phyloP scores from a whole-genome alignment of 192 early-diverging fungal species.

The Coemansia sp. region DNA sequence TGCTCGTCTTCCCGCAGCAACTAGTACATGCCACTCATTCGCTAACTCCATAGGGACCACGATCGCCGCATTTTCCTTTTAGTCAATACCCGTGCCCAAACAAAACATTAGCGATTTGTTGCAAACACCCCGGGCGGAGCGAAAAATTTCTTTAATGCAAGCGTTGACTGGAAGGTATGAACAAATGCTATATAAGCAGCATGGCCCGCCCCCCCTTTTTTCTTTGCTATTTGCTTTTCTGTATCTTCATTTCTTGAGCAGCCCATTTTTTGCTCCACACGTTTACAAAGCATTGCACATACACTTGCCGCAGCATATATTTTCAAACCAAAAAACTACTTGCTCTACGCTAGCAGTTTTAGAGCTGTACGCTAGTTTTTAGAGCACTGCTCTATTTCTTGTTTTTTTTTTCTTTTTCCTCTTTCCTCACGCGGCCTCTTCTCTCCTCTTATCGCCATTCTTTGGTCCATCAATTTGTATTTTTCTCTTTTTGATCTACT shows the following conservation, averaged over 20 bases:
- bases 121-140: neutral
- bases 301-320: neutral
- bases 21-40: neutral
- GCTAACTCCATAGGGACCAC: neutral
- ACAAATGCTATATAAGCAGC: neutral
- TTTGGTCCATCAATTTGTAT: slow-evolving; percentile 3
- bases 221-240: neutral
- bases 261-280: neutral
- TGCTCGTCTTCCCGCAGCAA: neutral
- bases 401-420: neutral
- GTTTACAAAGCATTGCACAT: slow-evolving; percentile 8
- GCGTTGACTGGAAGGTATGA: neutral
- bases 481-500: neutral
- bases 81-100: slow-evolving; percentile 3
- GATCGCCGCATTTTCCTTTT: slow-evolving; percentile 5
- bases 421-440: neutral
- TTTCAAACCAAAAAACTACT: neutral
- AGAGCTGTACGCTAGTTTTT: neutral
- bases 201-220: neutral
- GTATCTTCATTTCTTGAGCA: neutral
- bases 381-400: neutral
- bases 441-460: neutral
- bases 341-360: neutral
- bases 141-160: neutral
- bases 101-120: neutral